Percentiles rank a stretch among this genome's conserved stretches.
These are phyloP conservation scores for Ogataea ganodermae DNA, from an alignment of 805 yeast species.

Conservation along the genomic window DNA sequence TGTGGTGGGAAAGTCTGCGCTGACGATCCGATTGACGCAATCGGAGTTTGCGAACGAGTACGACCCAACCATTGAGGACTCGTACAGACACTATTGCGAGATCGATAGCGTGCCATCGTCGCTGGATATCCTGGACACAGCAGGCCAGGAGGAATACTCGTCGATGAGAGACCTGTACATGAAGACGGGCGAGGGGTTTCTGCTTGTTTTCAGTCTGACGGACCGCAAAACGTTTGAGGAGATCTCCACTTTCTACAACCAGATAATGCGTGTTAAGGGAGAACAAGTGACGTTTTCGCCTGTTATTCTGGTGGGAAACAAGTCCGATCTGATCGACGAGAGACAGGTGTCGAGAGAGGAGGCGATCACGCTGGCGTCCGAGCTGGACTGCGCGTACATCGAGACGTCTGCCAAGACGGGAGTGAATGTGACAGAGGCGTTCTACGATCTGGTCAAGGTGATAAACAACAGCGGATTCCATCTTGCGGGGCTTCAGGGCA, in stretches of 20 bases:
- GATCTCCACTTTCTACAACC: slow-evolving; percentile 63
- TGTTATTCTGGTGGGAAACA: slow-evolving; percentile 74
- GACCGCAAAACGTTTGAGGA: slow-evolving; percentile 85
- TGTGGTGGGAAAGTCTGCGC: slow-evolving; percentile 97
- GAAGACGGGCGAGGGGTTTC: slow-evolving; percentile 94
- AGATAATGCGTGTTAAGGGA: slow-evolving; percentile 46
- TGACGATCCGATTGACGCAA: slow-evolving; percentile 93
- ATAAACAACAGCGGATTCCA: slow-evolving; percentile 29
- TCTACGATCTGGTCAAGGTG: slow-evolving; percentile 38
- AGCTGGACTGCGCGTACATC: slow-evolving; percentile 70
- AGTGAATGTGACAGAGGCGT: slow-evolving; percentile 61
- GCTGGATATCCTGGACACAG: slow-evolving; percentile 91
- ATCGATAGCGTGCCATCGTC: slow-evolving; percentile 78
- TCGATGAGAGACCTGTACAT: slow-evolving; percentile 94
- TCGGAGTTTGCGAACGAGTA: slow-evolving; percentile 96
- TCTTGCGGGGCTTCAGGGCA: slow-evolving; percentile 31
- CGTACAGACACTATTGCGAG: slow-evolving; percentile 83
- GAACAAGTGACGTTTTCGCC: slow-evolving; percentile 68
- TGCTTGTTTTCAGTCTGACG: slow-evolving; percentile 85
- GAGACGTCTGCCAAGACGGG: slow-evolving; percentile 95
- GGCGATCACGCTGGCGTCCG: slow-evolving; percentile 61
- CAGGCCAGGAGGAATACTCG: slow-evolving; percentile 96
- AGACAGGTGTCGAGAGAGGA: slow-evolving; percentile 65
- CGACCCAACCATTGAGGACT: slow-evolving; percentile 96
- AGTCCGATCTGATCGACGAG: slow-evolving; percentile 63